Conservation (phyloP, 768 basidiomycete genomes). For the Brasilioporus rufonigricans region DNA sequence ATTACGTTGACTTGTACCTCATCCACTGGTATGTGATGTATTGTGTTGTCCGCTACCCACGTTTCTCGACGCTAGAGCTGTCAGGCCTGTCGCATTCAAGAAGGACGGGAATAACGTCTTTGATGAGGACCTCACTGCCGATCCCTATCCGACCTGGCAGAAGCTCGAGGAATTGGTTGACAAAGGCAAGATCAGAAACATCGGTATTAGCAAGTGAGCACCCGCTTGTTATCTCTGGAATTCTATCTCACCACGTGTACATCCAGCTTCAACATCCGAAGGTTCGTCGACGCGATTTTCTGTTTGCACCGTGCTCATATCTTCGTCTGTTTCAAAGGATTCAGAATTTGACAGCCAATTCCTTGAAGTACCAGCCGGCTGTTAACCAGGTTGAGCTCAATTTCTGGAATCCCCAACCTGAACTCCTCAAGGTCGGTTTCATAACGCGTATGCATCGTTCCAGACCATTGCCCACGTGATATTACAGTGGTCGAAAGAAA, state of each 20-base stretch:
- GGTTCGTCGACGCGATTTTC: slow-evolving; percentile 16
- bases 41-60: not conserved
- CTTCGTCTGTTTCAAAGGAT: slow-evolving; percentile 33
- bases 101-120: slow-evolving; percentile 48
- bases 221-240: not conserved
- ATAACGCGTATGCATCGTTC: not conserved
- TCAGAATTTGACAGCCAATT: slow-evolving; percentile 60
- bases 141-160: slow-evolving; percentile 79
- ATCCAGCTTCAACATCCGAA: slow-evolving; percentile 59
- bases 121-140: slow-evolving; percentile 55
- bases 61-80: not conserved
- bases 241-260: not conserved
- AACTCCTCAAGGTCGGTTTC: slow-evolving; percentile 57
- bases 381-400: slow-evolving; percentile 80
- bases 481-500: slow-evolving; percentile 64
- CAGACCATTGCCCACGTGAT: not conserved
- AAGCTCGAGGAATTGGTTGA: slow-evolving; percentile 76
- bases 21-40: slow-evolving; percentile 61
- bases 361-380: slow-evolving; percentile 59
- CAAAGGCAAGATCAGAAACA: slow-evolving; percentile 74
- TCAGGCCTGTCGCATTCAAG: slow-evolving; percentile 67
- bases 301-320: not conserved
- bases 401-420: slow-evolving; percentile 75
- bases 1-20: slow-evolving; percentile 79
- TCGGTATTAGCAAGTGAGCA: slow-evolving; percentile 78